These are phyloP conservation scores for Backusella liffmaniae DNA, from an alignment of 192 early-diverging fungal genomes.

Conservation along the genomic window DNA sequence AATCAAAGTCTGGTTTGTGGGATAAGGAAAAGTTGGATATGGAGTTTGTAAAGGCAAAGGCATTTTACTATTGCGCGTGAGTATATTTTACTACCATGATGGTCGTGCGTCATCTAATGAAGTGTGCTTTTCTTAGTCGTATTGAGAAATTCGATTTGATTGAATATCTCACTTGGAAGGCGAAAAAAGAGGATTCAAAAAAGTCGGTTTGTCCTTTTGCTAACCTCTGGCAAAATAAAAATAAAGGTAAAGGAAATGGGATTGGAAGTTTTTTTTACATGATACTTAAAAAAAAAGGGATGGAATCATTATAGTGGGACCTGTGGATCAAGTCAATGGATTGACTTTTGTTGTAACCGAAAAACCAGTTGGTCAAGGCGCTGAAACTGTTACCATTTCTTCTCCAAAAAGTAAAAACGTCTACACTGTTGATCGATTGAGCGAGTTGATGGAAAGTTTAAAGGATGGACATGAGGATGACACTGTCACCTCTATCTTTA, in stretches of 20 bases:
- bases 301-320: constrained; percentile 21
- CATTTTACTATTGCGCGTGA: constrained; percentile 50
- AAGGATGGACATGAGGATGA: constrained; percentile 10
- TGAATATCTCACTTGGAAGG: constrained; percentile 44
- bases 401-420: constrained; percentile 44
- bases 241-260: constrained; percentile 20
- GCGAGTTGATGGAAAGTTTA: constrained; percentile 31
- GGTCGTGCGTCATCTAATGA: neutral
- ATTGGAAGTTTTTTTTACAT: neutral
- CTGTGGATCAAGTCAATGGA: neutral
- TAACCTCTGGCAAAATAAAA: constrained; percentile 55
- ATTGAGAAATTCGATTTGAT: constrained; percentile 44
- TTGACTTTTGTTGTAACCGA: constrained; percentile 17
- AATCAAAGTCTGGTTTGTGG: constrained; percentile 20
- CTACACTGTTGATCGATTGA: constrained; percentile 33
- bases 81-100: neutral
- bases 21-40: constrained; percentile 44
- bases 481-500: constrained; percentile 32
- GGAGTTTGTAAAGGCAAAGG: constrained; percentile 47
- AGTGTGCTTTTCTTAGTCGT: constrained; percentile 24
- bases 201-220: constrained; percentile 52
- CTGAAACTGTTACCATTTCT: constrained; percentile 33
- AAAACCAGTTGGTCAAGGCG: constrained; percentile 23
- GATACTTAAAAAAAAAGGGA: neutral
- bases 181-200: constrained; percentile 37